Evolutionary conservation across 768 basidiomycete genomes (phyloP), one percentile per base, ranked within the genome.

Genomic region (Leccinum longicurvipes): DNA sequence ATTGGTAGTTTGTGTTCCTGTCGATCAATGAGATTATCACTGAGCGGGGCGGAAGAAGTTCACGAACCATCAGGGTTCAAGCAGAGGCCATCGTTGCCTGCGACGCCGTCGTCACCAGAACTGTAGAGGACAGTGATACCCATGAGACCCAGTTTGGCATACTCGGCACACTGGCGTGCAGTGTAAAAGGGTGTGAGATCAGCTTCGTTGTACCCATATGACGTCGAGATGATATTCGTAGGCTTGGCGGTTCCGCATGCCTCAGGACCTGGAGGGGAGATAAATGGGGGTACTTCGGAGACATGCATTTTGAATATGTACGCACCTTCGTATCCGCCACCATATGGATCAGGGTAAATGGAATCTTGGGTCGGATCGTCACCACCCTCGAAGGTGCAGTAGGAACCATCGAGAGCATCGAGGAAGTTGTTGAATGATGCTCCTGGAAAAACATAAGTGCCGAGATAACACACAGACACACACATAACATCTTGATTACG

Each of bases 51-150:
- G 19, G 42, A 9, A 6, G n/a, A 50, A 19, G 3, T 29, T 17
- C 9, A 47, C 49, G 31, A 41, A 60, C 76, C 74, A 3, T 59
- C 57, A 2, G 70, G 27, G 44, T 67, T 61, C 32, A 76, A 57
- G 56, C 79, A 79, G 15, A 58, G 11, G 21, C 60, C 65, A 7
- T 47, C 59, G 31, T 58, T 55, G 1, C 76, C 77, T 2, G 73
- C 76, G 21, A 79, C 79, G 49, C 79, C 78, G 34, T 63, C 61
- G 54, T 80, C 77, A 24, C 79, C 79, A 7, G 77, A 76, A 27
- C 72, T 69, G 53, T 76, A 81, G 36, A 80, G 60, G 28, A 80
- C 48, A 3, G 78, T 75, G 17, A 64, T 41, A 48, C 77, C 77
- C 63, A 76, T 63, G 25, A 77, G 57, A 32, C 76, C 76, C 12